Evolutionary conservation across 2,329 filamentous ascomycete genomes (phyloP).

Genomic region (Sordariomycetes sp.): DNA sequence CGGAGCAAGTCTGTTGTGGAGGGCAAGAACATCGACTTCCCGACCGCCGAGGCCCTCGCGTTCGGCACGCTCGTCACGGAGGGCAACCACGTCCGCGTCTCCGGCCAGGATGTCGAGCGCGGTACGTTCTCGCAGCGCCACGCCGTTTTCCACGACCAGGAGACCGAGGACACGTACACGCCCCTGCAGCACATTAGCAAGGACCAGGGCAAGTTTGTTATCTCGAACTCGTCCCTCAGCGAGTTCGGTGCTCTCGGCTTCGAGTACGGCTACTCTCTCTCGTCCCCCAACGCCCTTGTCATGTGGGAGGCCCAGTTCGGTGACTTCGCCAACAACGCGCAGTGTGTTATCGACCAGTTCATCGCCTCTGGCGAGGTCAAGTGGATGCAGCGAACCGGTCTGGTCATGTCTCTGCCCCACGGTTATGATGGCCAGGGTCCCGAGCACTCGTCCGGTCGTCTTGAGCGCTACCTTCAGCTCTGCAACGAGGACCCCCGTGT

Average conservation of each 20-base stretch:
- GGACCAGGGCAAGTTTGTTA: constrained; percentile 91
- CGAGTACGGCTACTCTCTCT: constrained; percentile 96
- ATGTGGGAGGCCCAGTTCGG: constrained; percentile 99
- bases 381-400: constrained; percentile 95
- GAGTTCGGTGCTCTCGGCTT: constrained; percentile 74
- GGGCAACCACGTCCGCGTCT: constrained; percentile 94
- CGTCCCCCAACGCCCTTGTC: constrained; percentile 90
- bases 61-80: constrained; percentile 87
- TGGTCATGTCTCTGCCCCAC: constrained; percentile 93
- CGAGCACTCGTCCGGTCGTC: constrained; percentile 93
- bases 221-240: constrained; percentile 84
- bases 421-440: constrained; percentile 97
- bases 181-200: constrained; percentile 81
- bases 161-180: constrained; percentile 85
- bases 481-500: constrained; percentile 95
- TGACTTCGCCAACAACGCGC: constrained; percentile 98
- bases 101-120: constrained; percentile 97
- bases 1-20: constrained; percentile 87
- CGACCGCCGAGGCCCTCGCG: constrained; percentile 89
- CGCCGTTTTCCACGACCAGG: constrained; percentile 94
- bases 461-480: constrained; percentile 94
- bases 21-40: constrained; percentile 89
- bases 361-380: constrained; percentile 95
- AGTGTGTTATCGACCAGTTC: constrained; percentile 98
- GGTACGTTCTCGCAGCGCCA: constrained; percentile 98